These are phyloP conservation scores for Hypoxylon rickii DNA, from an alignment of 495 filamentous ascomycete species.

Conservation along the genomic window DNA sequence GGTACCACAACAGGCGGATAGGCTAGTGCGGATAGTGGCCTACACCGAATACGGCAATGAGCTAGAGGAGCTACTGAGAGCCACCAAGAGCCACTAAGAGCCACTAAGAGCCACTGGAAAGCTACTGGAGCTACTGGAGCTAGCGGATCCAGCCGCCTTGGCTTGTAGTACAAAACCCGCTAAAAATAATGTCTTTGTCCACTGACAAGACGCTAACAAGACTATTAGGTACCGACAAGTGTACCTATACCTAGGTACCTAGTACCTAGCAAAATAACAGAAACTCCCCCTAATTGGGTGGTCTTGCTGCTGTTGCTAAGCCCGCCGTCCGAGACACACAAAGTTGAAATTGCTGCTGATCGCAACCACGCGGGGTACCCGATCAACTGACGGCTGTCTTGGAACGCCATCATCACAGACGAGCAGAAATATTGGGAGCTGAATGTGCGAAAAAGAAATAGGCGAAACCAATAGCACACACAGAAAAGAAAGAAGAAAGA, in stretches of 20 bases:
- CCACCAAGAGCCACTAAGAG: too few relatives aligned
- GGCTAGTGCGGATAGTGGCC: too few relatives aligned
- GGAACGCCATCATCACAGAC: too few relatives aligned
- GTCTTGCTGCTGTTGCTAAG: background rate
- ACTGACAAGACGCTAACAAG: background rate
- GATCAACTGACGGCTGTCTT: slow-evolving; percentile 21
- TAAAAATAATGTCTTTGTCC: background rate
- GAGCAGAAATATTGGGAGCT: background rate
- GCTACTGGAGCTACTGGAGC: background rate
- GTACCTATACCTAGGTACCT: too few relatives aligned
- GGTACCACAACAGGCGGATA: too few relatives aligned
- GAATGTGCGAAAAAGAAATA: background rate
- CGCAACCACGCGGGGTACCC: slow-evolving; percentile 2
- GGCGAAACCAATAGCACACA: too few relatives aligned
- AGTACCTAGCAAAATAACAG: too few relatives aligned
- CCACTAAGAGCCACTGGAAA: too few relatives aligned
- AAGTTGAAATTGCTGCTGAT: slow-evolving; percentile 22
- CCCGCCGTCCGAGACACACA: slow-evolving; percentile 5
- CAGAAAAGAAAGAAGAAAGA: too few relatives aligned
- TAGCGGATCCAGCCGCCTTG: slow-evolving; percentile 25
- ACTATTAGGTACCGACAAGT: too few relatives aligned
- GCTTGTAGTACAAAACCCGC: background rate
- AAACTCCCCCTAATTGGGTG: slow-evolving; percentile 4
- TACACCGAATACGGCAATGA: too few relatives aligned
- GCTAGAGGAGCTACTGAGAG: too few relatives aligned